These are phyloP conservation scores for Jackrogersella multiformis DNA, from an alignment of 495 filamentous ascomycete genomes.

Conservation along the genomic window DNA sequence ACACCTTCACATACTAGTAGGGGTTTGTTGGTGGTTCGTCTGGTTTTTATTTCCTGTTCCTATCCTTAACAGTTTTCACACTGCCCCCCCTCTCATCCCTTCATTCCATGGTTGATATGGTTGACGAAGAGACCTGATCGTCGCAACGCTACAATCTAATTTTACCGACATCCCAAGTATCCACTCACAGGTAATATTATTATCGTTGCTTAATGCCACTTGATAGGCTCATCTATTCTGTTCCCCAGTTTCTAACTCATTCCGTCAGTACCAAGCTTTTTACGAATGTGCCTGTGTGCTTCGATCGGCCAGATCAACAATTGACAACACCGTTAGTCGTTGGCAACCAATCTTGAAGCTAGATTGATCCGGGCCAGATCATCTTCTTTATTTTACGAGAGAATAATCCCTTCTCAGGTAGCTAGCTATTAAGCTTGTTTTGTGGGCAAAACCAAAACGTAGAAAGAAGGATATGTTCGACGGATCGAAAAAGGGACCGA, in stretches of 20 bases:
- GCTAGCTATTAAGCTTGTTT: background rate
- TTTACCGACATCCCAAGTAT: background rate
- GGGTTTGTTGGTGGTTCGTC: constrained; percentile 8
- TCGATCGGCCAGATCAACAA: constrained; percentile 37
- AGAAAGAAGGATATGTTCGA: background rate
- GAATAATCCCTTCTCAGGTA: background rate
- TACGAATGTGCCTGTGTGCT: constrained; percentile 6
- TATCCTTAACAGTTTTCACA: background rate
- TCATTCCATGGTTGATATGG: constrained; percentile 29
- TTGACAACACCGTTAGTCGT: background rate
- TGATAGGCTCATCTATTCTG: constrained; percentile 21
- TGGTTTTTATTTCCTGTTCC: constrained; percentile 5
- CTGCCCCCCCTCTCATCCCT: constrained; percentile 22
- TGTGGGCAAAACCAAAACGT: background rate
- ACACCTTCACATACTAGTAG: background rate
- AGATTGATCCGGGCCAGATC: background rate
- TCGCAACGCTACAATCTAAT: constrained; percentile 26
- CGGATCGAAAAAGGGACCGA: constrained; percentile 2
- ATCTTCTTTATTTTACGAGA: background rate
- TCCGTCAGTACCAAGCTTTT: constrained; percentile 40
- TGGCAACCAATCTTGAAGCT: background rate
- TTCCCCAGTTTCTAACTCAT: constrained; percentile 27
- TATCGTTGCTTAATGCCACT: constrained; percentile 19
- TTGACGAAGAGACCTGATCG: constrained; percentile 32
- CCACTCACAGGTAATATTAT: constrained; percentile 30